Percentiles rank a stretch among this genome's conserved stretches.
These are phyloP conservation scores for Spathaspora gorwiae DNA, from an alignment of 805 yeast genomes.

Conservation along the genomic window DNA sequence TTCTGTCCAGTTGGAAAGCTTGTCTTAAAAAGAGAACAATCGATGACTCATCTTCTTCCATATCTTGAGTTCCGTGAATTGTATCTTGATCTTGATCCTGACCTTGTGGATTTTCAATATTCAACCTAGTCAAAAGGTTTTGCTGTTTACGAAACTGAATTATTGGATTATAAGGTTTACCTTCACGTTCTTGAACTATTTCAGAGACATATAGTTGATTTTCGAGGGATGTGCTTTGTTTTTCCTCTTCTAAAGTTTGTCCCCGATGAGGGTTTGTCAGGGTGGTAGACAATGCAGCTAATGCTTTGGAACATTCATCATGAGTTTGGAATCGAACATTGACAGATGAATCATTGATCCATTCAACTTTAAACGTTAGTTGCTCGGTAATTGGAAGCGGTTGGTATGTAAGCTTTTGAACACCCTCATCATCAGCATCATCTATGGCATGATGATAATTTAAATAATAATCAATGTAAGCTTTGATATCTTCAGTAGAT, in stretches of 20 bases:
- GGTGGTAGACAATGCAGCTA: slow-evolving; percentile 28
- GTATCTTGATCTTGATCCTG: slow-evolving; percentile 10
- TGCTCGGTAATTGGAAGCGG: slow-evolving; percentile 22
- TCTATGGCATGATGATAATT: slow-evolving; percentile 23
- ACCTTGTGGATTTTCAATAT: slow-evolving; percentile 11
- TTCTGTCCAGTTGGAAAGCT: slow-evolving; percentile 51
- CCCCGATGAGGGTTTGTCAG: slow-evolving; percentile 1
- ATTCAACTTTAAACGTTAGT: slow-evolving; percentile 46
- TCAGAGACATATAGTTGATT: slow-evolving; percentile 16
- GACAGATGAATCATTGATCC: slow-evolving; percentile 63
- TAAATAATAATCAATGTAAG: slow-evolving; percentile 46
- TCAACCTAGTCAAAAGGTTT: slow-evolving; percentile 27
- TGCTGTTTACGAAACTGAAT: slow-evolving; percentile 29
- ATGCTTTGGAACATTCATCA: slow-evolving; percentile 35
- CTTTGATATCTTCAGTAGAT: slow-evolving; percentile 55
- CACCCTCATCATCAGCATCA: slow-evolving; percentile 11
- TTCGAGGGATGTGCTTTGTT: slow-evolving; percentile 8
- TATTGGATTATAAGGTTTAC: slow-evolving; percentile 37
- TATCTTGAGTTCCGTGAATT: slow-evolving; percentile 3
- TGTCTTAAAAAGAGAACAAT: slow-evolving; percentile 43
- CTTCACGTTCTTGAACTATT: slow-evolving; percentile 33
- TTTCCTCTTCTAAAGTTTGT: slow-evolving; percentile 6
- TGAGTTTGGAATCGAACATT: slow-evolving; percentile 50
- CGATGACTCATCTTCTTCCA: slow-evolving; percentile 38
- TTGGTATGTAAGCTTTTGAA: slow-evolving; percentile 13